phyloP scores from a whole-genome alignment of 2,329 filamentous ascomycete genomes.

The Sarocladium strictum region DNA sequence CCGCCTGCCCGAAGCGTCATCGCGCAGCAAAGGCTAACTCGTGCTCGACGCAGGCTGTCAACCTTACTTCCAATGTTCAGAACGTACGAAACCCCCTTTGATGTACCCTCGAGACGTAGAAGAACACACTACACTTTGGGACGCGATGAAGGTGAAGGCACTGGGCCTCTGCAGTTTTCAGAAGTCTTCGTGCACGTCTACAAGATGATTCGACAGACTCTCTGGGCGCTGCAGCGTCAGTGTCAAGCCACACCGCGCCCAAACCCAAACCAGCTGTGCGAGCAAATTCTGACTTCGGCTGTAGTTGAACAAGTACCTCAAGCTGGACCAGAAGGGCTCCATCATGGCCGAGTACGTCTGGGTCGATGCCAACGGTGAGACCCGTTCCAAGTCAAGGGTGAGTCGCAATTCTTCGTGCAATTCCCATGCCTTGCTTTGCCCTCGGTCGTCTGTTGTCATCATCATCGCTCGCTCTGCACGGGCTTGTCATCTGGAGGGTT shows the following conservation, averaged over 20 bases:
- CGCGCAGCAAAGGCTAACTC: conserved; percentile 1
- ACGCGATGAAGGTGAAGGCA: neutral
- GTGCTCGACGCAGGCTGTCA: conserved; percentile 3
- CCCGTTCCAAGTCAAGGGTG: conserved; percentile 95
- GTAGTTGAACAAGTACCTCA: conserved; percentile 88
- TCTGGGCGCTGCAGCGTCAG: neutral
- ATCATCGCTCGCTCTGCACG: neutral
- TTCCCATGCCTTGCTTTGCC: neutral
- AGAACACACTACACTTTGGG: neutral
- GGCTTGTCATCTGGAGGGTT: neutral
- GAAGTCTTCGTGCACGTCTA: neutral
- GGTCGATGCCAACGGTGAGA: conserved; percentile 78
- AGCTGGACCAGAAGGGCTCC: conserved; percentile 80
- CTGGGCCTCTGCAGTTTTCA: neutral
- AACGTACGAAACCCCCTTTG: conserved; percentile 6
- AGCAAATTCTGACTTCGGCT: conserved; percentile 5
- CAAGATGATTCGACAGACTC: neutral
- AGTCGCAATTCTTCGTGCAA: conserved; percentile 32
- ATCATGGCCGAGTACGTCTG: conserved; percentile 97
- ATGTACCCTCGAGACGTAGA: neutral
- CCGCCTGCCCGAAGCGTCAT: conserved; percentile 8
- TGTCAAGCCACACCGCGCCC: neutral
- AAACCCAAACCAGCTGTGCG: neutral
- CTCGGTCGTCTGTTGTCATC: neutral
- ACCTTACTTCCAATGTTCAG: conserved; percentile 8